Percentiles rank a stretch among this genome's conserved stretches.
Conservation (phyloP, 129 eudicot genomes). For the Saposhnikovia divaricata region DNA sequence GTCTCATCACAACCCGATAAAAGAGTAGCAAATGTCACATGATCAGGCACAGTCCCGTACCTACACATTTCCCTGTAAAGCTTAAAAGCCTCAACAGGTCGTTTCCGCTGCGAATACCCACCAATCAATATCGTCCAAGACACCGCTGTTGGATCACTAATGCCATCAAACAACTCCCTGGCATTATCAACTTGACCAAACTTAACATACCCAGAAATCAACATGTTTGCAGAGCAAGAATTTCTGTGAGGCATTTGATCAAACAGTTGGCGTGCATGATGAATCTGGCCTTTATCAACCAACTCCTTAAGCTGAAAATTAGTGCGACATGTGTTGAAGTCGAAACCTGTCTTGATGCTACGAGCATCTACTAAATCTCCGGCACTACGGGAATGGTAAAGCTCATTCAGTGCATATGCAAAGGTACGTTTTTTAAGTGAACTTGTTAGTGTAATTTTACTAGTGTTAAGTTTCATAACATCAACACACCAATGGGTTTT, state of each 20-base stretch:
- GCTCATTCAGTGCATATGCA: background rate
- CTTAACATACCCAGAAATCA: conserved; percentile 58
- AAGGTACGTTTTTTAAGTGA: background rate
- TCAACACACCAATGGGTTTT: background rate
- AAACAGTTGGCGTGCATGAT: conserved; percentile 57
- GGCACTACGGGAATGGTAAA: background rate
- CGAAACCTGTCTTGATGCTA: conserved; percentile 62
- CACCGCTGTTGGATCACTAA: conserved; percentile 39
- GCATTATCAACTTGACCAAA: conserved; percentile 45
- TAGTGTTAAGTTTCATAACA: conserved; percentile 5
- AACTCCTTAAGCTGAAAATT: conserved; percentile 44
- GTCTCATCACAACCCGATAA: conserved; percentile 61
- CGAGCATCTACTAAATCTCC: conserved; percentile 40
- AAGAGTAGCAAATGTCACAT: conserved; percentile 61
- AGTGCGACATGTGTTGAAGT: conserved; percentile 42
- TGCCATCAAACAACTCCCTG: conserved; percentile 45
- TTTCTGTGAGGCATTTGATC: conserved; percentile 63
- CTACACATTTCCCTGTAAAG: conserved; percentile 59
- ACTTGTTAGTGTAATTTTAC: background rate
- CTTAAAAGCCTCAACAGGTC: conserved; percentile 42
- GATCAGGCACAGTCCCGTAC: conserved; percentile 51
- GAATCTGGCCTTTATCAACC: conserved; percentile 21
- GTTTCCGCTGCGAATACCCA: conserved; percentile 47
- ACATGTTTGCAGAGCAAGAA: conserved; percentile 37
- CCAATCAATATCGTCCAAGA: conserved; percentile 89